Evolutionary conservation across 2,329 filamentous ascomycete species (phyloP), one percentile per base, ranked within the genome.

Genomic region (Alternaria solani): DNA sequence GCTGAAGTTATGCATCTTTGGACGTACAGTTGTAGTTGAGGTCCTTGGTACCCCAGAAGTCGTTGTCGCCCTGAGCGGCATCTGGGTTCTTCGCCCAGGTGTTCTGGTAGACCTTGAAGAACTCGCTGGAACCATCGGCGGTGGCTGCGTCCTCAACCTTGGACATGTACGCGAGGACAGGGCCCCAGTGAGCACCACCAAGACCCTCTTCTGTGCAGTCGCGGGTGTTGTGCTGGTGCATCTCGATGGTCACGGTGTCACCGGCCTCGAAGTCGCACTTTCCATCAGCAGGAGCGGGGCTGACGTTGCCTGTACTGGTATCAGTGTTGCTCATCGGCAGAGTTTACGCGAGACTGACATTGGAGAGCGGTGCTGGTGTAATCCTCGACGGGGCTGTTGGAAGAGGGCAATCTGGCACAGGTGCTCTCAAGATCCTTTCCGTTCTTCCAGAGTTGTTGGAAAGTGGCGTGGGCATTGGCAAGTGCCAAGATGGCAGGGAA

Each of bases 161-260:
- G 52, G 65, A 62, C 67, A 87, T 82, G 72, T 84, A 87, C 57
- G 83, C 84, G 63, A 84, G 80, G 68, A 86, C 74, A 38, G 85
- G 85, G 8, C 85, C 85, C 74, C 80, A 77, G 78, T 87, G 85
- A 47, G 81, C 69, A 41, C 71, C 71, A 34, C 71, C 71, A 38
- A 73, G 63, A 25, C 61, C 71, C 59, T 73, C 65, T 56, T 67
- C 57, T 3, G 55, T 70, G 64, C 69, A 71, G 34, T 53, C 47
- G 47, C 71, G 68, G 59, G 23, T 58, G 62, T 66, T 70, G 52
- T 68, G 70, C 56, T 73, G 70, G 59, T 74, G 71, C 71, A 74
- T 74, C 60, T 74, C 71, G 34, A 74, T 72, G 8, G 70, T 72
- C 7, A 74, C 70, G 14, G 66, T 69, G 52, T 73, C 70, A 51